A percentile compares a stretch with the other conserved stretches of the same genome.
Evolutionary conservation across 2,329 filamentous ascomycete genomes (phyloP).

Genomic region (Pseudohalonectria lignicola): DNA sequence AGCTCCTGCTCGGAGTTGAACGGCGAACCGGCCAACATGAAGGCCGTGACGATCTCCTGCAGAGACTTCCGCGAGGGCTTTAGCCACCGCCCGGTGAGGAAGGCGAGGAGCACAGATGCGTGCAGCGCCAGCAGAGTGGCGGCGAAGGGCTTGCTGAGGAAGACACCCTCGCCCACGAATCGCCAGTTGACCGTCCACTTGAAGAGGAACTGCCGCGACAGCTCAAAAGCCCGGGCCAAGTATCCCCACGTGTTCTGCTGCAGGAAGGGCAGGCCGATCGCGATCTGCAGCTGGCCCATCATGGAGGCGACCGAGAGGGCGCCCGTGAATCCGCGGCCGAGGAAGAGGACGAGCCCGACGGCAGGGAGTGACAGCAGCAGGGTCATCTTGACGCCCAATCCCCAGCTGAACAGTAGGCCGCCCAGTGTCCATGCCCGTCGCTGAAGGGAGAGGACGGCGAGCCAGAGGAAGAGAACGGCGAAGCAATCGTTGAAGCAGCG

Average conservation of each 20-base stretch:
- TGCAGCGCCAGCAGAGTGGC: conserved; percentile 56
- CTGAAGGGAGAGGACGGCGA: conserved; percentile 71
- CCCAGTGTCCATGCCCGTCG: conserved; percentile 62
- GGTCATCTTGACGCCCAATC: conserved; percentile 92
- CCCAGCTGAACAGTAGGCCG: conserved; percentile 62
- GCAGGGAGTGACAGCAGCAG: conserved; percentile 74
- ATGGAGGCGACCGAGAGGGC: conserved; percentile 59
- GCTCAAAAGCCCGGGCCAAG: conserved; percentile 73
- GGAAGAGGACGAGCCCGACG: conserved; percentile 63
- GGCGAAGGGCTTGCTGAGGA: conserved; percentile 61
- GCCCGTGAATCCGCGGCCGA: conserved; percentile 55
- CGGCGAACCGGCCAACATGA: conserved; percentile 27
- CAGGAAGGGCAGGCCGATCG: conserved; percentile 57
- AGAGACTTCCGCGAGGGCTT: conserved; percentile 52
- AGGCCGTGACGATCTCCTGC: conserved; percentile 35
- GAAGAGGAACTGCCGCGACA: conserved; percentile 84
- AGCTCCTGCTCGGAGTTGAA: conserved; percentile 41
- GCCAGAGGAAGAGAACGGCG: conserved; percentile 72
- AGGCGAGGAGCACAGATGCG: conserved; percentile 51
- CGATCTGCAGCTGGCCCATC: conserved; percentile 68
- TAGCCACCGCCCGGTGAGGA: conserved; percentile 61
- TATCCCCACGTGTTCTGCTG: conserved; percentile 58
- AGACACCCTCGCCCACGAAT: conserved; percentile 75
- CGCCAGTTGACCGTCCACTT: conserved; percentile 99
- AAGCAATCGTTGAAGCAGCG: conserved; percentile 95